phyloP scores from a whole-genome alignment of 805 yeast genomes.

The Hanseniaspora guilliermondii region DNA sequence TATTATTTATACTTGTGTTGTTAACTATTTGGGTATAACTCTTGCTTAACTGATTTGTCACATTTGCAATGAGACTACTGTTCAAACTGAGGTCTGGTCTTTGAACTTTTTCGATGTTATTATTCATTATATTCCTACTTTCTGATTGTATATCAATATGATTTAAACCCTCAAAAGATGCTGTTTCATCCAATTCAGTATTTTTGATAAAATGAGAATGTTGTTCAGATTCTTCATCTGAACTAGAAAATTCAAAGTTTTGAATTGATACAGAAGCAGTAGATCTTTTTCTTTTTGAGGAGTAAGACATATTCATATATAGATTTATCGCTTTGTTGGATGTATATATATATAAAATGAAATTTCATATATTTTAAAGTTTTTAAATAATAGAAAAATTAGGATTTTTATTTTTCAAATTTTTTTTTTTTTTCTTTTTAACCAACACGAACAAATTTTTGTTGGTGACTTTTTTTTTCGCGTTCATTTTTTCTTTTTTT shows the following conservation, averaged over 20 bases:
- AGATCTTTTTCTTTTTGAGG: background rate
- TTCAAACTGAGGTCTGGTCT: background rate
- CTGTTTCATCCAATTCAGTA: background rate
- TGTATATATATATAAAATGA: too few species aligned
- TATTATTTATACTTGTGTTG: background rate
- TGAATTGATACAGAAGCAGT: background rate
- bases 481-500: background rate
- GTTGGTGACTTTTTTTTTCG: background rate
- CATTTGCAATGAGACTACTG: background rate
- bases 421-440: too few species aligned
- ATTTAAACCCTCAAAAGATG: background rate
- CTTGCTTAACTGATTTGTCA: background rate
- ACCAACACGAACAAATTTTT: background rate
- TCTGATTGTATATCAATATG: background rate
- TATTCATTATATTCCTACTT: background rate
- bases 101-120: background rate
- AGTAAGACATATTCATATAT: background rate
- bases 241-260: slow-evolving; percentile 5
- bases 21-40: background rate
- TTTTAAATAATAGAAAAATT: too few species aligned
- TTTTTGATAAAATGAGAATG: background rate
- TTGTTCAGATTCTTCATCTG: slow-evolving; percentile 1
- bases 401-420: too few species aligned
- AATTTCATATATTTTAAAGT: too few species aligned
- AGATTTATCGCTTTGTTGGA: background rate